These are phyloP conservation scores for Tripidium arundinaceum DNA, from an alignment of 202 grass and related monocot species.

Conservation along the genomic window DNA sequence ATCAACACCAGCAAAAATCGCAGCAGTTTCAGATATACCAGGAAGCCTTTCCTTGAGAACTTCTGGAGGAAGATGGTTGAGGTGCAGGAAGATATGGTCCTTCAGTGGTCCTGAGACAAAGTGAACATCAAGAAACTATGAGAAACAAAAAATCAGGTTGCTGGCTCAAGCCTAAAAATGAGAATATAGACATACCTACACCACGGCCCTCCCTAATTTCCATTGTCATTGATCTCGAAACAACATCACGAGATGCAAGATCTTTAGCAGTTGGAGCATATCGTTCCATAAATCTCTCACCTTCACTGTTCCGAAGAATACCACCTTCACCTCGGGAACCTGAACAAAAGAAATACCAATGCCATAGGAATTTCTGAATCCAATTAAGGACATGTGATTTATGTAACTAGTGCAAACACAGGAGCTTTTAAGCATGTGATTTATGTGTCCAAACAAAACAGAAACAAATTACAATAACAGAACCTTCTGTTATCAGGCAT, in stretches of 20 bases:
- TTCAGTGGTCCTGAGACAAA: constrained; percentile 50
- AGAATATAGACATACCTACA: constrained; percentile 43
- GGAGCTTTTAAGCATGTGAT: no score
- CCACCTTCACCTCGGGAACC: constrained; percentile 74
- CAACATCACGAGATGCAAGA: constrained; percentile 73
- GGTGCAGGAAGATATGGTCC: constrained; percentile 60
- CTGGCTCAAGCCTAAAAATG: neutral
- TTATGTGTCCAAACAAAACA: no score
- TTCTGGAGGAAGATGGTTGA: constrained; percentile 65
- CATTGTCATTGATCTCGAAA: constrained; percentile 75
- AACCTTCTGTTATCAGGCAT: constrained; percentile 72
- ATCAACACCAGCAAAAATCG: constrained; percentile 67
- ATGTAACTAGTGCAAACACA: no score
- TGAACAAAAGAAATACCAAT: no score
- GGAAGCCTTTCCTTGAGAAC: constrained; percentile 74
- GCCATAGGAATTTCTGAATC: no score
- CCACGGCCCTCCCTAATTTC: constrained; percentile 72
- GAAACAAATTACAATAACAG: no score
- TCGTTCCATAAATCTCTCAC: constrained; percentile 65
- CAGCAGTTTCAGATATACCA: constrained; percentile 71
- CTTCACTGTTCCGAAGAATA: constrained; percentile 68
- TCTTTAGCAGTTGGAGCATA: constrained; percentile 69
- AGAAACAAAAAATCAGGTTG: neutral
- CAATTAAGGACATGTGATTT: no score
- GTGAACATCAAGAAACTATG: neutral